phyloP scores from a whole-genome alignment of 306 rosid species.

The Vigna nakashimae region DNA sequence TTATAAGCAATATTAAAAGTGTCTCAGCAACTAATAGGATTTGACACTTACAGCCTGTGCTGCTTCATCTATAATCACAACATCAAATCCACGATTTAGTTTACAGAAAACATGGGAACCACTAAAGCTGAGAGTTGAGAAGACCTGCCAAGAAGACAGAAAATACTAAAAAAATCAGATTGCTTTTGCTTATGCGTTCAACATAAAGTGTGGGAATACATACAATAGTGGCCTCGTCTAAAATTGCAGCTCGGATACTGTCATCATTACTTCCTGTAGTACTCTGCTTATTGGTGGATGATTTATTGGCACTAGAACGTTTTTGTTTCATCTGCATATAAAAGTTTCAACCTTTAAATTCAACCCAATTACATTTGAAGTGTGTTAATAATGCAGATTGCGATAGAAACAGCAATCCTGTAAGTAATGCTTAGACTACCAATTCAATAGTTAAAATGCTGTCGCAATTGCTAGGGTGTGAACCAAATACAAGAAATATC shows the following conservation, averaged over 20 bases:
- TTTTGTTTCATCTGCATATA: slow-evolving; percentile 72
- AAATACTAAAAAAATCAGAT: slow-evolving; percentile 41
- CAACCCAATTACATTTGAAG: slow-evolving; percentile 27
- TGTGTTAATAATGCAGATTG: slow-evolving; percentile 28
- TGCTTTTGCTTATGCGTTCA: slow-evolving; percentile 22
- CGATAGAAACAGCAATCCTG: neutral
- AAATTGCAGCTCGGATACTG: slow-evolving; percentile 68
- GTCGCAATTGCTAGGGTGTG: neutral
- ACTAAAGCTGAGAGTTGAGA: slow-evolving; percentile 95
- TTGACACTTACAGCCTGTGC: slow-evolving; percentile 91
- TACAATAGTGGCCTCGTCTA: slow-evolving; percentile 97
- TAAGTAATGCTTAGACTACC: neutral
- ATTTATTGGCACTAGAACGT: slow-evolving; percentile 49
- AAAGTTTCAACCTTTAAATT: slow-evolving; percentile 41
- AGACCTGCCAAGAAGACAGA: slow-evolving; percentile 72
- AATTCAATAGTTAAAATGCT: slow-evolving; percentile 3
- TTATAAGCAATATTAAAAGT: slow-evolving; percentile 34
- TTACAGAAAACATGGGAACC: slow-evolving; percentile 79
- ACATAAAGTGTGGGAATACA: slow-evolving; percentile 40
- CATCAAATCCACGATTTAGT: slow-evolving; percentile 86
- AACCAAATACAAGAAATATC: slow-evolving; percentile 10
- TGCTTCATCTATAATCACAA: slow-evolving; percentile 96
- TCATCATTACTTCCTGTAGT: slow-evolving; percentile 69
- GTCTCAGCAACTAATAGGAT: slow-evolving; percentile 26
- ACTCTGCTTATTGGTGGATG: slow-evolving; percentile 64